Base-by-base conservation (phyloP, 352 stramenopile genomes). In the Phytophthora idaei region DNA sequence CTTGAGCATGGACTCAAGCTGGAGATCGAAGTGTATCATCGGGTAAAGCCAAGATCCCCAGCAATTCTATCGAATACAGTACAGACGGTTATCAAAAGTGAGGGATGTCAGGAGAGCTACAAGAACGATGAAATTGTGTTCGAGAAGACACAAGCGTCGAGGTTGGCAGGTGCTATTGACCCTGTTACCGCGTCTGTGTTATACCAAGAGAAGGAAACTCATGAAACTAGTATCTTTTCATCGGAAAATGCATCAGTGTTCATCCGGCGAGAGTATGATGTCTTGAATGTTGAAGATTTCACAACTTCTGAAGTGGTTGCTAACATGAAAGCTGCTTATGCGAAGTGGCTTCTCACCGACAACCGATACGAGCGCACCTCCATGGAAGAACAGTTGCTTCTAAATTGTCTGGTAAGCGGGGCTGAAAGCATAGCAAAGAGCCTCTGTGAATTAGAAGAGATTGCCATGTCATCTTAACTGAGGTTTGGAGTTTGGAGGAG, bases 1-100 rank as follows among this genome's bases (percentile, higher is more conserved):
- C 63, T 93, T 0, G 81, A 93, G 37, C 81, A 91, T 61, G 85
- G 85, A 4, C 69, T 93, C 0, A 90, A 93, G 67, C 75, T 93
- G 4, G 80, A 93, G 29, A 83, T 93, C 5, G 81, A 93, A 49
- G 84, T 93, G 29, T 92, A 87, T 52, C 45, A 56, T 36, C 56
- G 46, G 17, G 54, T 69, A 15, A 64, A 64, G 10, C 61, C 54
- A 36, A 63, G n/a, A 27, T 15, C 25, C 2, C 32, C 37, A 11
- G 21, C 39, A 36, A 39, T 58, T 32, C 14, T 59, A 44, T 42
- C 54, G 9, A 41, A 11, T 4, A 15, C 10, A 11, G 28, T 64
- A 21, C 31, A 21, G 14, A 46, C 28, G 5, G 17, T 4, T 34
- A 47, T 21, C 2, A 49, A 47, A 12, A 14, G 28, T 14, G 21